phyloP scores from a whole-genome alignment of 257 asterid genomes.

The Solanum dulcamara region DNA sequence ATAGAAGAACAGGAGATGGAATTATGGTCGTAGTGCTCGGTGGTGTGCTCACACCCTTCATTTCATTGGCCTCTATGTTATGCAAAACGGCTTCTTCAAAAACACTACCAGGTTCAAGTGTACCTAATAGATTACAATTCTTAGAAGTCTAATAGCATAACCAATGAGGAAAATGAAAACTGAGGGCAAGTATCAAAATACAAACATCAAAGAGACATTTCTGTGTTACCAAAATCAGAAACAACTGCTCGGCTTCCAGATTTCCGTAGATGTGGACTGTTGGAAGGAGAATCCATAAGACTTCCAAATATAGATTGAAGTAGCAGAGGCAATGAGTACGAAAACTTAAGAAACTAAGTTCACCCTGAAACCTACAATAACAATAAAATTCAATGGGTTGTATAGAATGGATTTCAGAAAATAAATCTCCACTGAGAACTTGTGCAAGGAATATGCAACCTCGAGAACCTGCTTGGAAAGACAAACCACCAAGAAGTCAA shows the following conservation, averaged over 20 bases:
- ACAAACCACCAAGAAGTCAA: background rate
- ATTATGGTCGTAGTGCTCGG: conserved; percentile 44
- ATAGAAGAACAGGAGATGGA: conserved; percentile 73
- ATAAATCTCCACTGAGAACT: background rate
- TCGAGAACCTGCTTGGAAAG: background rate
- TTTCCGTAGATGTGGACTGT: conserved; percentile 75
- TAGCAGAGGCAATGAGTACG: conserved; percentile 4
- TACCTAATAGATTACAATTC: conserved; percentile 16
- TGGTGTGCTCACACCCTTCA: conserved; percentile 51
- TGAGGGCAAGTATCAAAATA: background rate
- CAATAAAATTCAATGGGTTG: too few species aligned
- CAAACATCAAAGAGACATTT: background rate
- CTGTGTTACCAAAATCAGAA: conserved; percentile 67
- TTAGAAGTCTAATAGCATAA: background rate
- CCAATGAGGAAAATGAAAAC: background rate
- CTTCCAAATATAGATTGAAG: conserved; percentile 92
- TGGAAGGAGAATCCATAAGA: conserved; percentile 39
- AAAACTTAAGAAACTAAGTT: conserved; percentile 3
- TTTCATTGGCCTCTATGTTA: conserved; percentile 45
- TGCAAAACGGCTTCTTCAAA: conserved; percentile 44
- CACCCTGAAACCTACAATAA: conserved; percentile 3
- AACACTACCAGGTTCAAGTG: conserved; percentile 39
- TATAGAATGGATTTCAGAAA: too few species aligned
- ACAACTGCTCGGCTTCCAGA: conserved; percentile 87
- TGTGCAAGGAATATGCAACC: background rate